A percentile compares a stretch with the other conserved stretches of the same genome.
Conservation (phyloP, 345 rosid species). For the Camelina neglecta region DNA sequence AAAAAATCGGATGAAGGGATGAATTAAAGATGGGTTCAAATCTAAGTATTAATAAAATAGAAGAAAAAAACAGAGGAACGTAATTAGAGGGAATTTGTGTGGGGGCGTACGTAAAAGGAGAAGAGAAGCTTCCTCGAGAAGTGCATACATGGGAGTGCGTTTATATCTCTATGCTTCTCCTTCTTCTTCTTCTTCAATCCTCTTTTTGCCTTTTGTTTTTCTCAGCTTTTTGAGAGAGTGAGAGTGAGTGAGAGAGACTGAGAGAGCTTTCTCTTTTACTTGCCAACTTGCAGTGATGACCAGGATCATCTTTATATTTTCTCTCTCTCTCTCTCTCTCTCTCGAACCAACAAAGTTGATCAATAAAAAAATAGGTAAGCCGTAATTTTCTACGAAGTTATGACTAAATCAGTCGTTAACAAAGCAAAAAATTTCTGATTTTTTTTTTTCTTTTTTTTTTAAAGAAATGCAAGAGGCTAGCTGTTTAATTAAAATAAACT, state of each 20-base stretch:
- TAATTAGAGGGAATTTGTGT: slow-evolving; percentile 35
- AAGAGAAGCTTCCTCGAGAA: slow-evolving; percentile 52
- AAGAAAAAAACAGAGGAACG: background rate
- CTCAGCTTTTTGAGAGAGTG: slow-evolving; percentile 41
- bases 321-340: slow-evolving; percentile 17
- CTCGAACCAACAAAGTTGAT: slow-evolving; percentile 29
- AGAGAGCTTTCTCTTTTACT: slow-evolving; percentile 56
- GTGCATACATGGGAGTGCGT: slow-evolving; percentile 47
- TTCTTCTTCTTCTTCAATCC: slow-evolving; percentile 42
- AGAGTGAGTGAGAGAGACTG: slow-evolving; percentile 41
- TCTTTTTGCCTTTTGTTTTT: slow-evolving; percentile 45
- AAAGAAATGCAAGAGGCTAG: background rate
- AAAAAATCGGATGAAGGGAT: background rate
- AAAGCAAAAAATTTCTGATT: background rate
- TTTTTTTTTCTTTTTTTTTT: too few relatives aligned
- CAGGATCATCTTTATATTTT: slow-evolving; percentile 44
- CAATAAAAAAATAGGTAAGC: slow-evolving; percentile 14
- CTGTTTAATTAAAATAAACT: background rate
- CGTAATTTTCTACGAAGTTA: slow-evolving; percentile 9
- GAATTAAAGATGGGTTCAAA: background rate
- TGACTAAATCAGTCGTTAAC: background rate
- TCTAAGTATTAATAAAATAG: background rate
- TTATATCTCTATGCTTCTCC: slow-evolving; percentile 41
- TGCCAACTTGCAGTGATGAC: slow-evolving; percentile 61
- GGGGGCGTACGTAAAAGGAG: slow-evolving; percentile 36